Percentiles rank a stretch among this genome's conserved stretches.
These are phyloP conservation scores for Speleostelium caveatum DNA, from an alignment of 78 protist genomes.

Conservation along the genomic window DNA sequence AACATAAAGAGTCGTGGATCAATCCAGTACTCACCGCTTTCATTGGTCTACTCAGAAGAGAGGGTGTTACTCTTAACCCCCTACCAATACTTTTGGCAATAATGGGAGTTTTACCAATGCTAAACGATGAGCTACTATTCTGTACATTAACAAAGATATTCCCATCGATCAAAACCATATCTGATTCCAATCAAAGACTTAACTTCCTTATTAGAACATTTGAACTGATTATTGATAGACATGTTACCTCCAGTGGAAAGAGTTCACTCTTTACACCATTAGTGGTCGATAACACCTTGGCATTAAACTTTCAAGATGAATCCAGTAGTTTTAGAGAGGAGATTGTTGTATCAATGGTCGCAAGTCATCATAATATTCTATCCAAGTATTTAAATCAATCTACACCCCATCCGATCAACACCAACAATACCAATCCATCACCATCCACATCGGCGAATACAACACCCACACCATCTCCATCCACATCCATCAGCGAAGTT, in stretches of 20 bases:
- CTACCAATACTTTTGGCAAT: constrained; percentile 54
- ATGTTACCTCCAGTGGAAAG: constrained; percentile 40
- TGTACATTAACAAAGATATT: constrained; percentile 21
- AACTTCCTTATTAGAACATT: constrained; percentile 52
- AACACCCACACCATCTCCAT: not conserved
- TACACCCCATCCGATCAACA: too few relatives aligned
- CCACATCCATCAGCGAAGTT: not conserved
- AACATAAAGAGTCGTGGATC: constrained; percentile 70
- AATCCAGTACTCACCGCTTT: constrained; percentile 66
- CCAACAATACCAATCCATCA: not conserved
- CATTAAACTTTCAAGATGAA: constrained; percentile 50
- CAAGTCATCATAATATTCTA: constrained; percentile 58
- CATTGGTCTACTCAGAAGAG: constrained; percentile 43
- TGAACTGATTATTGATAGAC: constrained; percentile 58
- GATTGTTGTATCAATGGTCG: constrained; percentile 64
- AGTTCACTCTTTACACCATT: constrained; percentile 48
- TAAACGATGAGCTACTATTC: constrained; percentile 55
- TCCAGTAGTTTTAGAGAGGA: constrained; percentile 59
- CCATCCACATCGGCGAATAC: too few relatives aligned
- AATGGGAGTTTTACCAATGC: constrained; percentile 70
- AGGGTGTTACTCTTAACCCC: constrained; percentile 67
- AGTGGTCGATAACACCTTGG: not conserved
- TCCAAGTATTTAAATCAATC: constrained; percentile 11
- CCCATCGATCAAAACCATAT: constrained; percentile 56
- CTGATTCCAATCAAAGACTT: constrained; percentile 64